Conservation (phyloP, 2,329 filamentous ascomycete genomes). For the Alternaria conjuncta region DNA sequence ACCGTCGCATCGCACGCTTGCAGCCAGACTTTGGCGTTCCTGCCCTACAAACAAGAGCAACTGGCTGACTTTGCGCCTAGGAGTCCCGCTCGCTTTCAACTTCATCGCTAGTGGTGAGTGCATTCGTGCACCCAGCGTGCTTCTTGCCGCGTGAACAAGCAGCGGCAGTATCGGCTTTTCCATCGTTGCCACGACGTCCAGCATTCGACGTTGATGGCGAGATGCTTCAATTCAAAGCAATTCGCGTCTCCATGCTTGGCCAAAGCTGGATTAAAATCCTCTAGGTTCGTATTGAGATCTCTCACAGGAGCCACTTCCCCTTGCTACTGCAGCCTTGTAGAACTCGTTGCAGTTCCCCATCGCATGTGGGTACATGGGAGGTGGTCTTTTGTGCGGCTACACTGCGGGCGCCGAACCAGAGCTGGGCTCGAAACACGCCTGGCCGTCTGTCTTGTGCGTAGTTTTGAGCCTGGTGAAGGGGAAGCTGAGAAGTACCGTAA, state of each 20-base stretch:
- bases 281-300: slow-evolving; percentile 52
- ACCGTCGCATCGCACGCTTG: slow-evolving; percentile 12
- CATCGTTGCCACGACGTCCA: slow-evolving; percentile 8
- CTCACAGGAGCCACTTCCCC: slow-evolving; percentile 33
- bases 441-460: slow-evolving; percentile 3
- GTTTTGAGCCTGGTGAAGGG: slow-evolving; percentile 42
- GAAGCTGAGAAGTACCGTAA: slow-evolving; percentile 96
- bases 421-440: slow-evolving; percentile 9
- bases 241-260: slow-evolving; percentile 24
- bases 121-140: slow-evolving; percentile 42
- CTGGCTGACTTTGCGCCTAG: slow-evolving; percentile 55
- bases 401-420: slow-evolving; percentile 81
- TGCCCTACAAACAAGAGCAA: neutral
- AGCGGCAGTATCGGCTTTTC: slow-evolving; percentile 67
- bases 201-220: neutral
- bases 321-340: slow-evolving; percentile 5
- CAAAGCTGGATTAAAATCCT: slow-evolving; percentile 21
- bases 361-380: slow-evolving; percentile 10
- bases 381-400: slow-evolving; percentile 61
- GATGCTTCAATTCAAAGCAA: neutral
- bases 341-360: neutral
- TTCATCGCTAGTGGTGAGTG: slow-evolving; percentile 93
- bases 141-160: slow-evolving; percentile 52
- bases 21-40: slow-evolving; percentile 6
- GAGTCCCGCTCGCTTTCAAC: slow-evolving; percentile 81